Conservation (phyloP, 495 filamentous ascomycete species). For the Lasiosphaeria ovina region DNA sequence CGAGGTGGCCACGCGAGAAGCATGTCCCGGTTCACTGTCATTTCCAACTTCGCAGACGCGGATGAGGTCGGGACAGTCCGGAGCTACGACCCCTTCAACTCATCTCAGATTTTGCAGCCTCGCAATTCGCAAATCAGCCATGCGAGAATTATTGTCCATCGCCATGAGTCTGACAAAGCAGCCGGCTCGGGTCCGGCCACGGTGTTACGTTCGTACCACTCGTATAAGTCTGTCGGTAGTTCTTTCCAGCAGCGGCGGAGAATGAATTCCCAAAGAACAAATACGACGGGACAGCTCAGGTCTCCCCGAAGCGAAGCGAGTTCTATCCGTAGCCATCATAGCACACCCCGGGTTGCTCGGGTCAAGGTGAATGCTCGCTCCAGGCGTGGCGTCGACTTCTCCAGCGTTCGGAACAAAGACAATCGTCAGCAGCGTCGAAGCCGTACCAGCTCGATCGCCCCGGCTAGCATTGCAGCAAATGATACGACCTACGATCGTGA, state of each 20-base stretch:
- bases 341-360: slow-evolving; percentile 41
- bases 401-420: slow-evolving; percentile 37
- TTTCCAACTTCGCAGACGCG: slow-evolving; percentile 53
- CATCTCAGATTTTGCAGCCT: slow-evolving; percentile 55
- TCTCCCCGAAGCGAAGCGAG: slow-evolving; percentile 51
- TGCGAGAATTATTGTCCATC: slow-evolving; percentile 67
- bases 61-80: slow-evolving; percentile 36
- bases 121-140: slow-evolving; percentile 36
- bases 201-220: slow-evolving; percentile 26
- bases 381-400: slow-evolving; percentile 81
- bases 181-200: slow-evolving; percentile 9
- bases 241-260: slow-evolving; percentile 20
- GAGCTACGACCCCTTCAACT: slow-evolving; percentile 83
- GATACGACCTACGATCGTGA: slow-evolving; percentile 22
- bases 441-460: slow-evolving; percentile 15
- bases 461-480: slow-evolving; percentile 31
- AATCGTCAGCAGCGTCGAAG: slow-evolving; percentile 18
- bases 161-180: slow-evolving; percentile 31
- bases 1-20: slow-evolving; percentile 49
- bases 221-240: slow-evolving; percentile 23
- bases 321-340: slow-evolving; percentile 58
- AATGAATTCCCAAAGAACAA: slow-evolving; percentile 21
- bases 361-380: slow-evolving; percentile 58
- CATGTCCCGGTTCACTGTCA: slow-evolving; percentile 68
- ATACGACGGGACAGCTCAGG: slow-evolving; percentile 23